Base-by-base conservation (phyloP, 1,139 yeast genomes). In the Debaryomyces subglobosus region DNA sequence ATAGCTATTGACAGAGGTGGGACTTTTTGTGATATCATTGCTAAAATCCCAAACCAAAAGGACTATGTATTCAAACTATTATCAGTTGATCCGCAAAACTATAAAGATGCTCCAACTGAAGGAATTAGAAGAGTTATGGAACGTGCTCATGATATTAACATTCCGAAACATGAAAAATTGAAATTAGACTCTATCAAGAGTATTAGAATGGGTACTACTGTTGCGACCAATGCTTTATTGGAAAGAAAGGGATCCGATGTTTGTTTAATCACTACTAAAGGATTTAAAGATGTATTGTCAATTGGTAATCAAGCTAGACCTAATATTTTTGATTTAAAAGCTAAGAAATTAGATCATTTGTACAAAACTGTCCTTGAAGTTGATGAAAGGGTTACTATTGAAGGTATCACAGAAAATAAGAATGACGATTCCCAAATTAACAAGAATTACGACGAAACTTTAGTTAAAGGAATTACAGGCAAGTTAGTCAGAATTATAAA, bases 151-250 rank as follows among this genome's bases (percentile, higher is more conserved):
- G 43, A 45, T 3, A 27, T 12, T 12, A 29, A 29, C 6, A 53
- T 54, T 16, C 51, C 53, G 21, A 48, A 38, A 37, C 18, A 18
- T 30, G 40, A 45, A 23, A 25, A 23, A 33, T 36, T 49, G 20
- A 39, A 43, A 7, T 16, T 38, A n/a, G 36, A 30, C 8, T 6
- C 16, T 18, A 46, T 49, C 21, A 42, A 45, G 21, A 25, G 35
- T n/a, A 49, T 49, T 29, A 72, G 90, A 49, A 81, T 86, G 83
- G 94, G 94, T 10, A 86, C 94, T 2, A 86, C 94, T 0, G 86
- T 86, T 12, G 94, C 94, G 1, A 86, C 94, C 10, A 62, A 62
- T 48, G 64, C 64, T 4, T 49, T 61, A 9, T 51, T 69, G 46
- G 76, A 68, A 53, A 60, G 79, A 48, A 73, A 72, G 48, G 79